Evolutionary conservation across 2,329 filamentous ascomycete species (phyloP), one percentile per base, ranked within the genome.

Genomic region (Trichothecium roseum): DNA sequence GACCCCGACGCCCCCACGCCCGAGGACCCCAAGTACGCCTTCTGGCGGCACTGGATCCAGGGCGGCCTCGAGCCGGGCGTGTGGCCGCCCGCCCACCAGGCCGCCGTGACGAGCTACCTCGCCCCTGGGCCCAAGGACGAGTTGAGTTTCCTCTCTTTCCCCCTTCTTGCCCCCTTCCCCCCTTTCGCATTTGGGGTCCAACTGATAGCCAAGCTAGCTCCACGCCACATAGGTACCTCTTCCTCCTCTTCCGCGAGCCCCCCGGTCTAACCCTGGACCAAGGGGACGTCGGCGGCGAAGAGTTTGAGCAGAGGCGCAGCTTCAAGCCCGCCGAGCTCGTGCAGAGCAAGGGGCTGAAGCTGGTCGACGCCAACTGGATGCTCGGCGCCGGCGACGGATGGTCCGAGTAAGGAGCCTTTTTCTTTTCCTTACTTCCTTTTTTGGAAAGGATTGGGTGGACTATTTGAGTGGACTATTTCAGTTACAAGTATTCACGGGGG

Each of bases 1-100:
- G 70, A 73, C 37, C 68, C 69, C 0, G 70, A 73, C 39, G 69
- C 69, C 15, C 70, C 70, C 0, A 72, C 68, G 0, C 70, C 69
- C 0, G 64, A 68, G 26, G 64, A 73, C 34, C 68, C 66, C 5
- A 71, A 67, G 44, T 72, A 69, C 45, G 64, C 67, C 0, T 72
- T 67, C 45, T 73, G 68, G 68, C 55, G 69, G 15, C 69, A 74
- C 44, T 73, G 66, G 65, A 57, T 74, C 18, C 48, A 71, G 1
- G 49, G 56, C 4, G 62, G 63, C 0, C 57, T 74, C 18, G 48
- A 71, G 1, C 50, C 57, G 4, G 62, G 63, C 0, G 31, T 67
- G 34, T 54, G 53, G 37, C 55, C 62, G 2, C 43, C 45, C 2
- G 49, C 50, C 5, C 50, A 46, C 1, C 40, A 52, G 41, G 51